A percentile compares a stretch with the other conserved stretches of the same genome.
Evolutionary conservation across 164 flowering plant genomes (phyloP).

Genomic region (Vitis vinifera): ASM3070453v1 NC_081821.1:663501-664000

Average conservation of each 20-base stretch:
- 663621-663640: constrained; percentile 94
- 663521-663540: neutral
- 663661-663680: constrained; percentile 89
- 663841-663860: neutral
- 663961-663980: too few relatives aligned
- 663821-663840: neutral
- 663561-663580: neutral
- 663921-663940: too few relatives aligned
- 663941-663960: too few relatives aligned
- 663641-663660: constrained; percentile 91
- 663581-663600: constrained; percentile 58
- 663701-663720: constrained; percentile 64
- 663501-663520: neutral
- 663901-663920: too few relatives aligned
- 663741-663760: neutral
- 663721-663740: neutral
- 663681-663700: constrained; percentile 83
- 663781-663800: neutral
- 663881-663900: too few relatives aligned
- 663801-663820: neutral
- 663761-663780: neutral
- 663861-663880: neutral
- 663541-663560: too few relatives aligned
- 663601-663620: constrained; percentile 95
- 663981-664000: too few relatives aligned